Evolutionary conservation across 139 green algal species (phyloP).

Genomic region (Picocystis salinarum): DNA sequence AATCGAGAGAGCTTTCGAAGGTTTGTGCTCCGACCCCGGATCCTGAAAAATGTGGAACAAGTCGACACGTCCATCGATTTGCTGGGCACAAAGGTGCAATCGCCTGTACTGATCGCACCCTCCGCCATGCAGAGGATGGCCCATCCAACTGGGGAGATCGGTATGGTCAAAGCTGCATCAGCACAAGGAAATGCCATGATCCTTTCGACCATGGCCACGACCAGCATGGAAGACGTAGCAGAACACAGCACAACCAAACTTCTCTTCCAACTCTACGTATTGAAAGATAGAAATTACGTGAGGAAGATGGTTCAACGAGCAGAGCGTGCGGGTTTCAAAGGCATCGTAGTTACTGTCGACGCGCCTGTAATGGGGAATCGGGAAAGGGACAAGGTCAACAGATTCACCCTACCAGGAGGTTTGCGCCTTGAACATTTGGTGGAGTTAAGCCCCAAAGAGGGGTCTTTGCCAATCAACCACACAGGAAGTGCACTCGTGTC

Average conservation of each 20-base stretch:
- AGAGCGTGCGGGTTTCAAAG: constrained; percentile 42
- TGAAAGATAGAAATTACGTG: constrained; percentile 38
- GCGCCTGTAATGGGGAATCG: constrained; percentile 42
- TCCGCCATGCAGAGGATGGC: constrained; percentile 69
- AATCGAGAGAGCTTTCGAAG: constrained; percentile 17
- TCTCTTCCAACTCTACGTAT: constrained; percentile 62
- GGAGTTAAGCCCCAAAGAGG: too few species aligned
- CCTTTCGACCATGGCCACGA: constrained; percentile 53
- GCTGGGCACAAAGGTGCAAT: too few species aligned
- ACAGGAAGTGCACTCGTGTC: not conserved
- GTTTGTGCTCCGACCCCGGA: constrained; percentile 4
- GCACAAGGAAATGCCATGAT: constrained; percentile 26
- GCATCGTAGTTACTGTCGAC: constrained; percentile 73
- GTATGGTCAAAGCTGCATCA: constrained; percentile 20
- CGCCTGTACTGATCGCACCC: constrained; percentile 56
- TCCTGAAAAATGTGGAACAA: not conserved
- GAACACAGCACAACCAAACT: constrained; percentile 3
- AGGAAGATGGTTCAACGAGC: constrained; percentile 36
- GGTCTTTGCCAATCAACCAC: too few species aligned
- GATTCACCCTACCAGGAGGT: constrained; percentile 27
- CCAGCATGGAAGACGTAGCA: constrained; percentile 18
- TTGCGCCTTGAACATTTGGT: constrained; percentile 40
- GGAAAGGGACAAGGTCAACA: constrained; percentile 46
- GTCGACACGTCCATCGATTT: not conserved
- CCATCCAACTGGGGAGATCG: constrained; percentile 43